Base-by-base conservation (phyloP, 2,329 filamentous ascomycete species). In the Colletotrichum karsti region DNA sequence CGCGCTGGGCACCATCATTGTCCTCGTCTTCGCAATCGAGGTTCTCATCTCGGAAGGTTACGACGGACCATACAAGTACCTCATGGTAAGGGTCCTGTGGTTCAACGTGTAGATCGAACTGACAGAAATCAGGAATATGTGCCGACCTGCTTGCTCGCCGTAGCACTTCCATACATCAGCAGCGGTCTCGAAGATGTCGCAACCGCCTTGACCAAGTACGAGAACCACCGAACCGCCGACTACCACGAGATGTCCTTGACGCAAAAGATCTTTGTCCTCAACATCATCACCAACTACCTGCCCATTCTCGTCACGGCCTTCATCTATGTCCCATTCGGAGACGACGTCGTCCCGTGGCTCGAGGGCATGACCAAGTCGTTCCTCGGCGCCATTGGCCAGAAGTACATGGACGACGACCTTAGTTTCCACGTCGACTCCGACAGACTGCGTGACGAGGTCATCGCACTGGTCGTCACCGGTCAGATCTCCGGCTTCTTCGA, bases 201-300 rank as follows among this genome's bases (percentile, higher is more conserved):
- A 1, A 88, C 85, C 1, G 80, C 79, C 18, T 81, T 94, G 37
- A 93, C 89, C 10, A 82, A 92, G 15, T 93, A 88, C 72, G 92
- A 94, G 74, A 94, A 94, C 75, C 92, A 94, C 75, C 88, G 92
- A 60, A 94, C 91, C 0, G 84, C 89, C 33, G 90, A 91, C 55
- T 83, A 87, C 20, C 90, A 92, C 74, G 90, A 93, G 69, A 86
- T 89, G 68, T 90, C 91, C 0, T 83, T 92, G 71, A 92, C 91
- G 0, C 88, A 91, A 69, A 94, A 94, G 82, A 87, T 92, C 7
- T 94, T 94, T 67, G 84, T 93, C 35, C 86, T 95, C 75, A 93
- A 92, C 82, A 93, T 94, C 81, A 93, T 94, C 78, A 93, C 92
- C 12, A 92, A 92, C 4, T 95, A 94, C 75, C 84, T 94, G 1